phyloP scores from a whole-genome alignment of 805 yeast species.

The Sugiyamaella mastotermitis region DNA sequence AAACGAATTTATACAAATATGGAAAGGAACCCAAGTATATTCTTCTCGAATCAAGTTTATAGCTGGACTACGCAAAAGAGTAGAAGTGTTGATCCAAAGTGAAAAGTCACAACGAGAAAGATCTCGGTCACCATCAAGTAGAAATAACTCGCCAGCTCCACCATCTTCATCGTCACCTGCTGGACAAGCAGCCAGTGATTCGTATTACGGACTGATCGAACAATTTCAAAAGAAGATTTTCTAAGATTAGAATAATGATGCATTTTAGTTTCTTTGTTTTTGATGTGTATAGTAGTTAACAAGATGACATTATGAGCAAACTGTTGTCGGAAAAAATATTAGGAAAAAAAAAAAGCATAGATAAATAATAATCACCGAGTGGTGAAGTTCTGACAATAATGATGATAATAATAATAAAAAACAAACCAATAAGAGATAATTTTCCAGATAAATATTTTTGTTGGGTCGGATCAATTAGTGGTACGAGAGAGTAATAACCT shows the following conservation, averaged over 20 bases:
- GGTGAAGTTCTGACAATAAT: too few relatives aligned
- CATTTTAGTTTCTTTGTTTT: too few relatives aligned
- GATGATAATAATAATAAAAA: too few relatives aligned
- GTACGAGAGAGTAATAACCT: constrained; percentile 12
- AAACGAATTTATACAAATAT: constrained; percentile 16
- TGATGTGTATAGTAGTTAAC: too few relatives aligned
- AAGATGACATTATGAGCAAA: too few relatives aligned
- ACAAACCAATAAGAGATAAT: too few relatives aligned
- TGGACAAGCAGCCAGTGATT: neutral
- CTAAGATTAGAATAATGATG: constrained; percentile 4
- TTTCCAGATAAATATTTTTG: too few relatives aligned
- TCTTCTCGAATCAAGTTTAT: constrained; percentile 18
- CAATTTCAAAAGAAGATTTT: constrained; percentile 20
- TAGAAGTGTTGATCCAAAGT: constrained; percentile 14
- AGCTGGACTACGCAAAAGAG: constrained; percentile 18
- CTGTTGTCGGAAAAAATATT: too few relatives aligned
- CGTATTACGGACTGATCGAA: constrained; percentile 18
- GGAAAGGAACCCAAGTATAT: constrained; percentile 24
- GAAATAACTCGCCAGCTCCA: neutral
- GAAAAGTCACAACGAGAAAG: constrained; percentile 3
- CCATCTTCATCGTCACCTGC: constrained; percentile 1
- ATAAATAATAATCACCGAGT: too few relatives aligned
- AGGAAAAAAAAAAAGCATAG: too few relatives aligned
- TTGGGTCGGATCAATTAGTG: too few relatives aligned
- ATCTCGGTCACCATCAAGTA: neutral